A percentile compares a stretch with the other conserved stretches of the same genome.
Conservation (phyloP, 2,329 filamentous ascomycete genomes). For the Ceratocystis papillata region DNA sequence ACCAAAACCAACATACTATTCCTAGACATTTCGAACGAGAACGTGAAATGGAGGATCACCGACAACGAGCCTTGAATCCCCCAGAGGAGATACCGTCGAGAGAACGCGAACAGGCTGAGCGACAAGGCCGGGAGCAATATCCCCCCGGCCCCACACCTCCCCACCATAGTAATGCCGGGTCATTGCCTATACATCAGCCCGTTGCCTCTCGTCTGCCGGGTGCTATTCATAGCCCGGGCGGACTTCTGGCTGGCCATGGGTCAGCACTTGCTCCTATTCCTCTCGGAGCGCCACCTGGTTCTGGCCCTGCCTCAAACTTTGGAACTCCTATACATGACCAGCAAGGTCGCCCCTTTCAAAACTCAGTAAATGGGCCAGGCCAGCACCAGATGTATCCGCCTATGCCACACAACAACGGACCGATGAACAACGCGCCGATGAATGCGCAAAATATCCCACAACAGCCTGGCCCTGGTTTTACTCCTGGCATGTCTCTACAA, state of each 20-base stretch:
- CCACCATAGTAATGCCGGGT: conserved; percentile 78
- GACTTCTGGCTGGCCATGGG: conserved; percentile 66
- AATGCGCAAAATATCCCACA: conserved; percentile 49
- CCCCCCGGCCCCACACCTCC: conserved; percentile 62
- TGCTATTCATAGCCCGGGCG: conserved; percentile 85
- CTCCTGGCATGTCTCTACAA: conserved; percentile 31
- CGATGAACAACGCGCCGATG: conserved; percentile 41
- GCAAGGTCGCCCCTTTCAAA: conserved; percentile 41
- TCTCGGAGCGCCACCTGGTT: conserved; percentile 42
- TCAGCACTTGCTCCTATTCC: conserved; percentile 45
- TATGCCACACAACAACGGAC: conserved; percentile 41
- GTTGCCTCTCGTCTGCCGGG: conserved; percentile 71
- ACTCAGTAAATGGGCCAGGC: conserved; percentile 37
- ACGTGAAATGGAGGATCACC: conserved; percentile 39
- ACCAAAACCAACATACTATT: conserved; percentile 35
- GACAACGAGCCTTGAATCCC: conserved; percentile 39
- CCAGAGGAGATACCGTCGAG: conserved; percentile 40
- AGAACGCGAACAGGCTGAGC: conserved; percentile 39
- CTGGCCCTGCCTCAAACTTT: conserved; percentile 38
- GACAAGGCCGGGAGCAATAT: conserved; percentile 55
- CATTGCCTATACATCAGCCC: conserved; percentile 87
- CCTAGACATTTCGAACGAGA: conserved; percentile 39
- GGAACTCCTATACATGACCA: conserved; percentile 46
- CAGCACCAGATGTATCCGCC: conserved; percentile 50
- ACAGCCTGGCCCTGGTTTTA: conserved; percentile 4